phyloP scores from a whole-genome alignment of 2,329 filamentous ascomycete species.

The Beauveria varroae region DNA sequence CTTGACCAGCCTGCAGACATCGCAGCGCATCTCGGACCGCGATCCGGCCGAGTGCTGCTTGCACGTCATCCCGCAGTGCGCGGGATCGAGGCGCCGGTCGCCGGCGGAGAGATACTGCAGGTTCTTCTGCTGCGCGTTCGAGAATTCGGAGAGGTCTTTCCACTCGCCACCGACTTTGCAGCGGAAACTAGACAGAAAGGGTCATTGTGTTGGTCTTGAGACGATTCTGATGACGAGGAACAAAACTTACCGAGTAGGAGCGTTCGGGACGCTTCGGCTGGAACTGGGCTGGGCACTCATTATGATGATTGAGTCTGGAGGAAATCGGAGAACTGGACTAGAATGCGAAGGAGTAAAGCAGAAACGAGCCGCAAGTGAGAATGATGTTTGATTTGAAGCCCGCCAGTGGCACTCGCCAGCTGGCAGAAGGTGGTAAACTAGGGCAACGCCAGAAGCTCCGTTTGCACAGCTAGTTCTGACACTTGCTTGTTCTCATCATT shows the following conservation, averaged over 20 bases:
- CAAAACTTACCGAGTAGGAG: not conserved
- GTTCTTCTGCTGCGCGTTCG: constrained; percentile 23
- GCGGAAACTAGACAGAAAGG: not conserved
- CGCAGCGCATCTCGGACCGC: constrained; percentile 22
- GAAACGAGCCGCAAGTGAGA: not conserved
- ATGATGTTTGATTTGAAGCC: not conserved
- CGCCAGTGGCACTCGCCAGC: not conserved
- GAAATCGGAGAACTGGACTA: not conserved
- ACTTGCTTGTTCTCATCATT: too few species aligned
- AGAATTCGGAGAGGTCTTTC: constrained; percentile 25
- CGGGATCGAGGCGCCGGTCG: constrained; percentile 18
- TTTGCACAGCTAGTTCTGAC: not conserved
- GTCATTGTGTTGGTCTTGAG: not conserved
- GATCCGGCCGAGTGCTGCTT: constrained; percentile 23
- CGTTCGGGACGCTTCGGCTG: not conserved
- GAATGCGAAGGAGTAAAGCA: too few species aligned
- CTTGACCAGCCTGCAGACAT: constrained; percentile 23
- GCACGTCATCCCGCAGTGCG: constrained; percentile 30
- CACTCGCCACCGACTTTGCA: constrained; percentile 8
- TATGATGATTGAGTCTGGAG: not conserved
- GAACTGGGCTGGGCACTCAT: not conserved
- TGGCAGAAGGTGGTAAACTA: not conserved
- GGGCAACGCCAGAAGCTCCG: not conserved
- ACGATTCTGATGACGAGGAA: too few species aligned
- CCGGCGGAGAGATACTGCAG: constrained; percentile 12